Conservation (phyloP, 1,284 basidiomycete species). For the Apiotrichum siamense region DNA sequence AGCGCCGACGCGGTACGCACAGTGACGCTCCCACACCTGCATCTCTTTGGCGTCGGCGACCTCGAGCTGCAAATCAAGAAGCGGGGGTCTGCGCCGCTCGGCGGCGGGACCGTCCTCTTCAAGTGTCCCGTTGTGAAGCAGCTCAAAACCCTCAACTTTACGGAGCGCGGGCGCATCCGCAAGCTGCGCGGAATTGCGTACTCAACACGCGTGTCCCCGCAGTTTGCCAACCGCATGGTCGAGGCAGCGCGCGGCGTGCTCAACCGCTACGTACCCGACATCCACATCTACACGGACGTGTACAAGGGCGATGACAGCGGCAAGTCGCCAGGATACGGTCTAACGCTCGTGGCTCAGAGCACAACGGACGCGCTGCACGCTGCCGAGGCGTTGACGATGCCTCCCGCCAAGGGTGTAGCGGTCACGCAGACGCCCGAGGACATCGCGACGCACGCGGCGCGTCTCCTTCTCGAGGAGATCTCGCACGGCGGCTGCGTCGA, state of each 20-base stretch:
- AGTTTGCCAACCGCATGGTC: conserved; percentile 96
- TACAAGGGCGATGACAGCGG: conserved; percentile 97
- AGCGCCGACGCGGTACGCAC: conserved; percentile 87
- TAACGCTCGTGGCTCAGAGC: conserved; percentile 83
- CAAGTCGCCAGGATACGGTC: conserved; percentile 89
- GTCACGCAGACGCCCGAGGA: conserved; percentile 72
- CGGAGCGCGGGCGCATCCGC: conserved; percentile 82
- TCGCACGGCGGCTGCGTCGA: conserved; percentile 84
- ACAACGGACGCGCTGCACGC: conserved; percentile 87
- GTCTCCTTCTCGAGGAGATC: conserved; percentile 72
- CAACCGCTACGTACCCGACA: conserved; percentile 95
- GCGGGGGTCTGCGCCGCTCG: conserved; percentile 81
- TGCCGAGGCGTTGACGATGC: conserved; percentile 68
- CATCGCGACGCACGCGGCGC: conserved; percentile 72
- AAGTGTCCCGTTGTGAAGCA: conserved; percentile 86
- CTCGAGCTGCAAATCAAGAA: conserved; percentile 89
- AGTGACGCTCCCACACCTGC: conserved; percentile 84
- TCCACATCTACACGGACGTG: conserved; percentile 96
- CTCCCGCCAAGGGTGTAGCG: conserved; percentile 41
- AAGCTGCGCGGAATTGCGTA: conserved; percentile 96
- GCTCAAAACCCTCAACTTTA: conserved; percentile 85
- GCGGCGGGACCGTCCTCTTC: conserved; percentile 90
- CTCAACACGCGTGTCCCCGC: conserved; percentile 89
- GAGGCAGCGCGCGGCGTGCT: conserved; percentile 84
- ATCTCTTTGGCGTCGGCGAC: conserved; percentile 80